Conservation (phyloP, 2,329 filamentous ascomycete species). For the Aspergillus nomiae region DNA sequence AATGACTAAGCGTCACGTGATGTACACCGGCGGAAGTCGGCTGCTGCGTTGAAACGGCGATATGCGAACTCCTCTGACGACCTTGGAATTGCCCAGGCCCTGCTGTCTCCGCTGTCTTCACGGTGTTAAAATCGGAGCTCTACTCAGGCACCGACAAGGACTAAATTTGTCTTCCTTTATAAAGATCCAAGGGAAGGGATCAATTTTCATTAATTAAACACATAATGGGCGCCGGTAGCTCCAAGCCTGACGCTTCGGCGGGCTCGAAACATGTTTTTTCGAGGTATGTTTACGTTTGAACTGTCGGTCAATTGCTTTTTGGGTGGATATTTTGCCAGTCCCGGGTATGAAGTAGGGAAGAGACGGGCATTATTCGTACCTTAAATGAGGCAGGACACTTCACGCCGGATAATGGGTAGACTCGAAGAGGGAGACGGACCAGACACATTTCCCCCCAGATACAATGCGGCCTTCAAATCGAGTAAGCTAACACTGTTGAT, state of each 20-base stretch:
- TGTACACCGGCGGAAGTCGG: conserved; percentile 25
- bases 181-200: not conserved
- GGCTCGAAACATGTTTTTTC: conserved; percentile 63
- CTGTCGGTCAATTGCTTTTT: not conserved
- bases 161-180: not conserved
- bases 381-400: not conserved
- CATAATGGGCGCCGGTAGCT: conserved; percentile 64
- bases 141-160: not conserved
- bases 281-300: conserved; percentile 44
- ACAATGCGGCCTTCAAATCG: not conserved
- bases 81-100: conserved; percentile 18
- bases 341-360: not conserved
- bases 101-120: conserved; percentile 6
- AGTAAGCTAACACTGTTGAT: conserved; percentile 13
- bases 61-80: conserved; percentile 20
- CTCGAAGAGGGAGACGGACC: conserved; percentile 13
- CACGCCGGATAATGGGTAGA: not conserved
- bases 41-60: conserved; percentile 13
- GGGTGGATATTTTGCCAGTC: not conserved
- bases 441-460: not conserved
- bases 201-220: conserved; percentile 12
- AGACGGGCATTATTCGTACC: not conserved
- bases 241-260: conserved; percentile 57
- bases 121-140: conserved; percentile 3
- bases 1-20: conserved; percentile 24